phyloP scores from a whole-genome alignment of 2,329 filamentous ascomycete genomes.

The Apiospora malaysiana region DNA sequence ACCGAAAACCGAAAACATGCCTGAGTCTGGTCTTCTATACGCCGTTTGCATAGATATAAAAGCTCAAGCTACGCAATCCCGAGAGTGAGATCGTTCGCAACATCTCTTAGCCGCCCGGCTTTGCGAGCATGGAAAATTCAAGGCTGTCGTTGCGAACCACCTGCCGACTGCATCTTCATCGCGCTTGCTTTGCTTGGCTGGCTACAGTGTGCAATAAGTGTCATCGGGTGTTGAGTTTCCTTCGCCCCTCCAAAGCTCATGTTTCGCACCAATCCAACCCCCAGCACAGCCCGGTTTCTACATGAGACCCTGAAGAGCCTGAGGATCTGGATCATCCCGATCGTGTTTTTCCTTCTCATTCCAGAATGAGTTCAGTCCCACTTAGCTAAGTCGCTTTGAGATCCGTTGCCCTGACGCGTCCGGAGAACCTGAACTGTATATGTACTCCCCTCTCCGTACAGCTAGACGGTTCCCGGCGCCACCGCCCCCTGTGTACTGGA shows the following conservation, averaged over 20 bases:
- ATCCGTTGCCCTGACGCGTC: not conserved
- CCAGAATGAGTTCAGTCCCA: not conserved
- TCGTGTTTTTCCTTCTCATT: conserved; percentile 11
- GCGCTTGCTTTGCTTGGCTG: not conserved
- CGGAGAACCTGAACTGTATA: not conserved
- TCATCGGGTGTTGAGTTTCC: not conserved
- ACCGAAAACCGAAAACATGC: not conserved
- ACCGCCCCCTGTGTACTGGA: conserved; percentile 6
- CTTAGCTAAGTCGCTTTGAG: conserved; percentile 18
- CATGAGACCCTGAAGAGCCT: conserved; percentile 10
- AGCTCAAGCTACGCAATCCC: not conserved
- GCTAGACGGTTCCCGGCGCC: not conserved
- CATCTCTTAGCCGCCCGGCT: not conserved
- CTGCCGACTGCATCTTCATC: too few species aligned
- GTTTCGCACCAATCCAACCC: conserved; percentile 1
- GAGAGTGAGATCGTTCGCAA: conserved; percentile 4
- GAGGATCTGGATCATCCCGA: conserved; percentile 15
- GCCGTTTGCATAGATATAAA: not conserved
- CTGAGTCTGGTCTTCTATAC: not conserved
- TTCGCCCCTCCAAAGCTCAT: conserved; percentile 3
- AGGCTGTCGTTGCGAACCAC: not conserved
- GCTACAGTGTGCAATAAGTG: not conserved
- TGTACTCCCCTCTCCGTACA: not conserved
- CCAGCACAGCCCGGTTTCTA: conserved; percentile 10
- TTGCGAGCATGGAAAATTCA: not conserved